Base-by-base conservation (phyloP, 441 rosid genomes). In the Gossypium davidsonii region DNA sequence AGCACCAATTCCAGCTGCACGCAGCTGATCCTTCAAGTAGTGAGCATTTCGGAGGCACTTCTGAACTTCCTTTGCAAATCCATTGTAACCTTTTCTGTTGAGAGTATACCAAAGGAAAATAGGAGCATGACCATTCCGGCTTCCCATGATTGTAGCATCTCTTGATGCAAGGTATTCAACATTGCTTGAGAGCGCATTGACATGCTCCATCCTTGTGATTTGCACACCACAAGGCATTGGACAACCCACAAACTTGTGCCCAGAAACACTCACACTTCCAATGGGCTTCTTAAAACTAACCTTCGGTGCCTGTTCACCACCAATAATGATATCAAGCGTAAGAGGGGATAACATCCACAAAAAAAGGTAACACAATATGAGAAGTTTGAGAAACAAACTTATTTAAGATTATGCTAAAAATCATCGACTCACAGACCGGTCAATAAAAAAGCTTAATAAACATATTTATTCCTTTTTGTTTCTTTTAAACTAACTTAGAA, bases 151-250 rank as follows among this genome's bases (percentile, higher is more conserved):
- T 0, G 56, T 51, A 51, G 56, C 56, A 51, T 51, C 56, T 18
- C 56, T 51, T 6, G 56, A 51, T 15, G 56, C 56, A 51, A 51
- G 56, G 56, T 51, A 51, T 51, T 51, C 56, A 15, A 51, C 56
- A 51, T 51, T 51, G 18, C 56, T 51, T 6, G 56, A 51, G 21
- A 51, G 56, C 98, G 63, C 90, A 80, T 89, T 91, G 64, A 93
- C 82, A 74, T 89, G 90, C 63, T 84, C 83, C 91, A 93, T 76
- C 75, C 98, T 86, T 11, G 97, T 91, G 77, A 93, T 79, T 83
- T 93, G 97, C 73, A 93, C 91, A 62, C 97, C 98, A 37, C 98
- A 91, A 67, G 98, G 98, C 98, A 93, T 93, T 63, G 97, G 98
- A 77, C 98, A 93, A 4, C 98, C 95, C 18, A 91, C 91, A 72